Percentiles rank a stretch among this genome's conserved stretches.
phyloP scores from a whole-genome alignment of 192 early-diverging fungal genomes.

The Podila horticola region DNA sequence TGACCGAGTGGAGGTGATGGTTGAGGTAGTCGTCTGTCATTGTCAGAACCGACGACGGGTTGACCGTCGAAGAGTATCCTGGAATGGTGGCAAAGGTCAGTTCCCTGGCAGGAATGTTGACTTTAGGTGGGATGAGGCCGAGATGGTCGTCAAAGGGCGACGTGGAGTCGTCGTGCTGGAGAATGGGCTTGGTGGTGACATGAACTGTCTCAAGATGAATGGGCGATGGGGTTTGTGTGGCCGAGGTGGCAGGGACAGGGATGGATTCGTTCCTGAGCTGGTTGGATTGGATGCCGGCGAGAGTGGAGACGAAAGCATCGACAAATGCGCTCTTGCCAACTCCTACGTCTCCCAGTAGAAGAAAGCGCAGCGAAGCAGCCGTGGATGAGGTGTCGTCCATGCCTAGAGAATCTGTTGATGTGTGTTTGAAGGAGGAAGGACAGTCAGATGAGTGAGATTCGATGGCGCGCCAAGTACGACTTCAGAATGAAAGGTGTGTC shows the following conservation, averaged over 20 bases:
- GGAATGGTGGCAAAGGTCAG: constrained; percentile 38
- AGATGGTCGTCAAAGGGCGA: constrained; percentile 17
- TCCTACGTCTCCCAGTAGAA: constrained; percentile 19
- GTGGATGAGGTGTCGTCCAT: constrained; percentile 1
- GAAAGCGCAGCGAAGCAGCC: constrained; percentile 16
- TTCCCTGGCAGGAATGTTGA: constrained; percentile 20
- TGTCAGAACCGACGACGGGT: constrained; percentile 27
- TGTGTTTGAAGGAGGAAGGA: background rate
- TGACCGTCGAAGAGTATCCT: constrained; percentile 43
- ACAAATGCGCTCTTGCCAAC: constrained; percentile 20
- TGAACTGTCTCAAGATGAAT: constrained; percentile 4
- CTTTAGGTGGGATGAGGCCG: constrained; percentile 25
- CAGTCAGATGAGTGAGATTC: background rate
- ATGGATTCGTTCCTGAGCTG: constrained; percentile 1
- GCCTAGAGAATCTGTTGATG: background rate
- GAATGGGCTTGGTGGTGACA: constrained; percentile 7
- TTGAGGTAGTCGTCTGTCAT: constrained; percentile 43
- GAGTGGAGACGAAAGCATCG: constrained; percentile 1
- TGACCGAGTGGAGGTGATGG: constrained; percentile 26
- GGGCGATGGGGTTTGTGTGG: background rate
- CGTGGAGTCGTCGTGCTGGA: background rate
- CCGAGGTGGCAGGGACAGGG: constrained; percentile 1
- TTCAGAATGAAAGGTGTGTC: background rate
- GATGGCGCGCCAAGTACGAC: background rate
- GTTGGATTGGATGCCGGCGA: constrained; percentile 45